Percentiles rank a stretch among this genome's conserved stretches.
Conservation (phyloP, 768 basidiomycete species). For the Tricholoma sp. region DNA sequence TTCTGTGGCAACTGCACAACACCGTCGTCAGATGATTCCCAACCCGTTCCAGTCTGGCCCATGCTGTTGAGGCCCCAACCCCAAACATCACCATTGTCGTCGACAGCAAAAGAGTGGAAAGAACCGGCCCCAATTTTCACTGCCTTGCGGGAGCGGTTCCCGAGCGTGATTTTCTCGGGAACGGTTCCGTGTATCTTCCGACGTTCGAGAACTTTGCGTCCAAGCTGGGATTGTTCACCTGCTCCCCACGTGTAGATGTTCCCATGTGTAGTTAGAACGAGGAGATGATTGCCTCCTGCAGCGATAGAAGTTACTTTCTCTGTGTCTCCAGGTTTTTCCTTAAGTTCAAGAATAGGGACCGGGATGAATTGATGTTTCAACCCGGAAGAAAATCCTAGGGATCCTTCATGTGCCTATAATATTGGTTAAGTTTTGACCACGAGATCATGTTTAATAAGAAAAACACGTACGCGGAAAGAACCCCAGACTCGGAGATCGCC, state of each 20-base stretch:
- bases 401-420: conserved; percentile 65
- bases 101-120: conserved; percentile 88
- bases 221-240: conserved; percentile 87
- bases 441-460: background rate
- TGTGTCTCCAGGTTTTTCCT: conserved; percentile 54
- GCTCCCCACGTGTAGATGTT: conserved; percentile 88
- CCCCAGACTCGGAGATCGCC: conserved; percentile 88
- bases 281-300: conserved; percentile 83
- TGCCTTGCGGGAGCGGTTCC: conserved; percentile 50
- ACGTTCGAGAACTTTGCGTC: conserved; percentile 83
- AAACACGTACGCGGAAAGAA: conserved; percentile 70
- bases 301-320: conserved; percentile 74
- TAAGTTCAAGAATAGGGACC: conserved; percentile 51
- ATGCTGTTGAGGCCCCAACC: conserved; percentile 95
- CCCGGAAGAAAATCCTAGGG: conserved; percentile 76
- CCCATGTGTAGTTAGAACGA: conserved; percentile 86
- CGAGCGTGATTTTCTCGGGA: conserved; percentile 82
- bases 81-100: conserved; percentile 78
- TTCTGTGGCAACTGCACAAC: conserved; percentile 60
- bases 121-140: conserved; percentile 74
- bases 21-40: conserved; percentile 36
- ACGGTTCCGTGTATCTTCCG: conserved; percentile 85
- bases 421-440: conserved; percentile 3
- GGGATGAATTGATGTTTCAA: conserved; percentile 65
- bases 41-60: conserved; percentile 74